Base-by-base conservation (phyloP, 106 monocot genomes). In the Allium cepa region DNA sequence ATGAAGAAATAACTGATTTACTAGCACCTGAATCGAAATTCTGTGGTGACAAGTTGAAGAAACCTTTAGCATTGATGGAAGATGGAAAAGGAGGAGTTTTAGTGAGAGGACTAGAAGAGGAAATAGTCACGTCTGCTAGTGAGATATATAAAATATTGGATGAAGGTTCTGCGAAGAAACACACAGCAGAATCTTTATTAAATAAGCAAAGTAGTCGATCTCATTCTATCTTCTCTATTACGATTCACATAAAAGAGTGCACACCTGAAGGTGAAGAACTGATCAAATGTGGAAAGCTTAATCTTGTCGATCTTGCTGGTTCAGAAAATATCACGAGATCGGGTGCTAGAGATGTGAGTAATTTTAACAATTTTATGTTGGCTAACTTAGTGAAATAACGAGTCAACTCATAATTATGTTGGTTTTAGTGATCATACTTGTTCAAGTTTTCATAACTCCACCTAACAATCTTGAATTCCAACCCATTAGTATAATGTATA, bases 241-340 rank as follows among this genome's bases (percentile, higher is more conserved):
- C 94, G 13, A 85, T 88, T 78, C 94, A 91, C 60, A 83, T 91
- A 5, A 95, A 88, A 61, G 88, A 95, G 56, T 79, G 75, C 68
- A 91, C 85, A 26, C 88, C 70, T 5, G 91, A 85, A 60, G 94
- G 94, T 22, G 88, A 91, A 76, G 94, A 95, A 67, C 75, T 95
- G 85, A 91, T 95, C 64, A 95, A 88, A 76, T 85, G 74, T 64
- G 94, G 91, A 62, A 95, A 95, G 70, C 87, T 95, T 52, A 95
- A 95, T 83, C 91, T 95, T 55, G 94, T 95, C 53, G 94, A 95
- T 73, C 88, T 95, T 80, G 94, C 91, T 63, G 94, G 94, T 49
- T 91, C 91, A 9, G 91, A 88, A 69, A 91, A 95, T 56, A 77
- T 95, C 70, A 81, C 78, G 47, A 69, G 85, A 60, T 95, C 94